phyloP scores from a whole-genome alignment of 2,329 filamentous ascomycete genomes.

The Rosellinia necatrix region DNA sequence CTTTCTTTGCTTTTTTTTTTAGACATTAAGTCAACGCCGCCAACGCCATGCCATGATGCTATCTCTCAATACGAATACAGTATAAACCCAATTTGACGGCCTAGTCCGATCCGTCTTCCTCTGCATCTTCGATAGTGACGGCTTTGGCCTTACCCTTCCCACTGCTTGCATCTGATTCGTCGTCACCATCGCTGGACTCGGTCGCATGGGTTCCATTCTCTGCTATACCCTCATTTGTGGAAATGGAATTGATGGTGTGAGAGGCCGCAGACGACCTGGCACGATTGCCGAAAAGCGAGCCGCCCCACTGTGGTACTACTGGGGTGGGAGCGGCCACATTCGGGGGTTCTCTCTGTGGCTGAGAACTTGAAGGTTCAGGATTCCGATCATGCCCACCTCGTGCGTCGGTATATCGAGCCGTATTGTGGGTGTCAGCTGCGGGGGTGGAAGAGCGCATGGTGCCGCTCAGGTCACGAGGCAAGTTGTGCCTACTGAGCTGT shows the following conservation, averaged over 20 bases:
- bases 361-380: constrained; percentile 19
- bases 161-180: constrained; percentile 23
- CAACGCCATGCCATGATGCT: constrained; percentile 41
- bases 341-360: constrained; percentile 33
- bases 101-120: constrained; percentile 28
- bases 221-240: constrained; percentile 12
- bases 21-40: constrained; percentile 32
- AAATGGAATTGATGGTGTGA: not conserved
- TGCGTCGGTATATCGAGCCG: constrained; percentile 8
- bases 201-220: constrained; percentile 2
- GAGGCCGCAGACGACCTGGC: constrained; percentile 23
- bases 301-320: constrained; percentile 56
- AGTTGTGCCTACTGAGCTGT: constrained; percentile 13
- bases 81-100: constrained; percentile 27
- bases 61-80: constrained; percentile 33
- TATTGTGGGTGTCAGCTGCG: constrained; percentile 6
- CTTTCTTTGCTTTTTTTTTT: constrained; percentile 1
- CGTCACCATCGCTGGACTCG: constrained; percentile 25
- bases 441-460: constrained; percentile 10
- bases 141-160: constrained; percentile 35
- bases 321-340: constrained; percentile 54
- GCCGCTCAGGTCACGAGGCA: constrained; percentile 4
- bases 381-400: constrained; percentile 5
- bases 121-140: constrained; percentile 38
- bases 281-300: constrained; percentile 47